Evolutionary conservation across 2,329 filamentous ascomycete species (phyloP), one percentile per base, ranked within the genome.

Genomic region (Scedosporium aurantiacum): DNA sequence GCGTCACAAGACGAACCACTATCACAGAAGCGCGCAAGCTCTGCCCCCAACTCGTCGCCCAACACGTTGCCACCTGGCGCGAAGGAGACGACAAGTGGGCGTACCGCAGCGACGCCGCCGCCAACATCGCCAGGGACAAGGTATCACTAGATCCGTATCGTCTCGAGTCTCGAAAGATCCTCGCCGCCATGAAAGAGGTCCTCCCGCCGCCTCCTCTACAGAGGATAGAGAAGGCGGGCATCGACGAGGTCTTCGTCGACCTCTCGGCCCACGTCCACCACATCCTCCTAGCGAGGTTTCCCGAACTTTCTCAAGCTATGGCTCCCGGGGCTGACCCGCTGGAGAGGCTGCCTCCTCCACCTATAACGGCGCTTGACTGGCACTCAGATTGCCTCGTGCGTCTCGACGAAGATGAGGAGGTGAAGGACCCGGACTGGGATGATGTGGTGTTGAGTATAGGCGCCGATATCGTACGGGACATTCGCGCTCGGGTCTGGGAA

Each of bases 201-300:
- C 74, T 97, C 54, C 88, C 89, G 1, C 88, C 89, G 1, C 71
- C 80, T 0, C 73, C 82, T 52, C 71, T 85, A 64, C 89, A 91
- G 70, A 85, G 81, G 68, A 84, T 97, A 54, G 93, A 99, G 76
- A 99, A 97, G 71, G 94, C 93, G 18, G 88, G 91, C 69, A 89
- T 97, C 61, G 94, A 99, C 71, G 94, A 99, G 73, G 91, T 97
- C 7, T 99, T 97, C 70, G 77, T 97, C 63, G 94, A 99, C 73
- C 74, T 99, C 58, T 96, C 91, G 8, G 87, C 88, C 0, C 88
- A 97, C 63, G 82, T 97, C 2, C 89, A 95, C 72, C 80, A 80
- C 2, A 79, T 89, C 28, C 75, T 99, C 57, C 73, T 96, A 47
- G 80, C 89, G 66, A 78, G 89, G 59, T 96, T 91, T 72, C 85